Evolutionary conservation across 2,329 filamentous ascomycete species (phyloP), one percentile per base, ranked within the genome.

Genomic region (Fusarium algeriense): DNA sequence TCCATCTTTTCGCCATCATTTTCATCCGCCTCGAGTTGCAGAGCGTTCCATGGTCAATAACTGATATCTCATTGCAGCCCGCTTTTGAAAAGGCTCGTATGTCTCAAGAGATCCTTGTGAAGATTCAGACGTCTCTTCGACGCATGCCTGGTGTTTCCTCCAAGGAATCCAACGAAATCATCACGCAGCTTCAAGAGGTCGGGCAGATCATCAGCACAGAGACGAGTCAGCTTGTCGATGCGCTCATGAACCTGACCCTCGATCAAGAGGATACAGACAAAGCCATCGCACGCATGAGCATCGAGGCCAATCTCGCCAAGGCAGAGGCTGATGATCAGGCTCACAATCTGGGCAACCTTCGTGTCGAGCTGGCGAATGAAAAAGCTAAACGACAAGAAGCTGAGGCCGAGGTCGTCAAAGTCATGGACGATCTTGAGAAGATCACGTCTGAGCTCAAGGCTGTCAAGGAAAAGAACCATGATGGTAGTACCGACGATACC

Each of bases 181-280:
- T 78, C 35, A 41, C 67, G 7, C 78, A 80, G 60, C 76, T 83
- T 19, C 78, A 81, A 45, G 79, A 82, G 60, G 78, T 82, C 7
- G 80, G 80, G 1, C 80, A 79, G 60, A 76, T 80, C 44, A 77
- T 82, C 73, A 82, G 77, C 67, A 78, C 80, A 32, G 81, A 83
- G 75, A 81, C 79, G 12, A 80, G 78, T 40, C 77, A 80, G 69
- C 80, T 83, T 7, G 80, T 83, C 13, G 79, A 82, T 38, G 80
- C 80, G 7, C 67, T 82, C 20, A 79, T 78, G 75, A 81, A 81
- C 59, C 48, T 81, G 41, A 77, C 74, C 8, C 78, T 83, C 12
- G 81, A 83, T 60, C 77, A 80, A 41, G 78, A 82, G 64, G 80
- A 83, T 17, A 81, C 79, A 3, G 79, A 82, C 60, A 80, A 80